Evolutionary conservation across 1,284 basidiomycete genomes (phyloP).

Genomic region (Austroboletus novae-zelandiae): DNA sequence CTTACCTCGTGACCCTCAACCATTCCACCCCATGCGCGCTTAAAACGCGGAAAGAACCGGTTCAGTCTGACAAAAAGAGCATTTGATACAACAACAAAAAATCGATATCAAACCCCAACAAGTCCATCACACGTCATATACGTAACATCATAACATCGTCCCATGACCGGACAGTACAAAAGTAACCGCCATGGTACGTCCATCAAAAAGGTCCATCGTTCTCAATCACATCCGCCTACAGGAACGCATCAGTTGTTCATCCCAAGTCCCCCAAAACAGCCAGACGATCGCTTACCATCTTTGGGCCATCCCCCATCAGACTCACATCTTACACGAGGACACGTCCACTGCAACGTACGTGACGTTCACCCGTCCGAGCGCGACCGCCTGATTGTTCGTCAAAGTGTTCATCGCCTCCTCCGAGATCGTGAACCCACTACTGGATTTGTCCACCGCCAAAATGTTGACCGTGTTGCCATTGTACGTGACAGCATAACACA

Average conservation of each 20-base stretch:
- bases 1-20: no score
- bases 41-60: no score
- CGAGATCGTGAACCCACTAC: slow-evolving; percentile 34
- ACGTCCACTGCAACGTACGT: background rate
- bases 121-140: no score
- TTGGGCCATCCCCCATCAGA: background rate
- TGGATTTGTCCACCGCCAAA: slow-evolving; percentile 33
- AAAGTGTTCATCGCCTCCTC: slow-evolving; percentile 33
- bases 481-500: slow-evolving; percentile 34
- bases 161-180: background rate
- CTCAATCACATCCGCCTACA: background rate
- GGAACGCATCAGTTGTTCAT: no score
- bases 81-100: no score
- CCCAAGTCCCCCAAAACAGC: background rate
- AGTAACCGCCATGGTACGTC: background rate
- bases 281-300: slow-evolving; percentile 3
- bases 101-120: no score
- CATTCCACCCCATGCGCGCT: no score
- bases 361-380: slow-evolving; percentile 25
- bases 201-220: background rate
- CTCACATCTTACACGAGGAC: background rate
- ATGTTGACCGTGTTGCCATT: slow-evolving; percentile 24
- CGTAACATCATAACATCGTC: no score
- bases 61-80: no score
- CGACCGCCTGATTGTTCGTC: slow-evolving; percentile 24